Evolutionary conservation across 139 green algal genomes (phyloP).

Genomic region (Tetraselmis chui): DNA sequence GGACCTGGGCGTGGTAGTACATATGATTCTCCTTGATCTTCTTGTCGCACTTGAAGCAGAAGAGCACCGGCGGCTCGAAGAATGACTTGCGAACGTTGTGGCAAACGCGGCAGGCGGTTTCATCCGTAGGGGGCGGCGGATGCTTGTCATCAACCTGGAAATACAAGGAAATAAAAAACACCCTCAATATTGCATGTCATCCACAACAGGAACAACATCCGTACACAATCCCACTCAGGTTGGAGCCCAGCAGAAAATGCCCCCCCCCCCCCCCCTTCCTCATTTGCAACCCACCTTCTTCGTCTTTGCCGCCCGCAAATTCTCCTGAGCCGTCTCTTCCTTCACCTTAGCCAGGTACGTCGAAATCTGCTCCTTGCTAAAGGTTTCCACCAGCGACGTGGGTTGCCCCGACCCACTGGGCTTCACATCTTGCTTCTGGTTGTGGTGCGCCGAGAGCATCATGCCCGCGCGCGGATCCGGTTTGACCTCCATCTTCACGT

Average conservation of each 20-base stretch:
- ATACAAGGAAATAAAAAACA: too few relatives aligned
- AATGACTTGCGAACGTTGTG: not conserved
- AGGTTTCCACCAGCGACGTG: conserved; percentile 88
- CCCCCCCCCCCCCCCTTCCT: too few relatives aligned
- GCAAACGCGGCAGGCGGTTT: not conserved
- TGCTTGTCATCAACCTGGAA: not conserved
- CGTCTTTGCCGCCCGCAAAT: not conserved
- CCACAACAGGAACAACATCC: too few relatives aligned
- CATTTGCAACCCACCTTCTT: too few relatives aligned
- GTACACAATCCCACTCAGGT: too few relatives aligned
- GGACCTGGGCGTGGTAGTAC: conserved; percentile 37
- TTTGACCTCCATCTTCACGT: not conserved
- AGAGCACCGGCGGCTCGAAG: not conserved
- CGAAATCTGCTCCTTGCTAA: conserved; percentile 47
- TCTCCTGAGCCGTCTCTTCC: conserved; percentile 2
- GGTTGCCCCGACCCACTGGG: conserved; percentile 18
- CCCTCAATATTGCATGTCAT: too few relatives aligned
- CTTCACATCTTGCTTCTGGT: not conserved
- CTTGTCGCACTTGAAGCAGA: not conserved
- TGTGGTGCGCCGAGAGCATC: not conserved
- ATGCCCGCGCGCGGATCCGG: not conserved
- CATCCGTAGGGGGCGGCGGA: not conserved
- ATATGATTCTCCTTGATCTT: conserved; percentile 67
- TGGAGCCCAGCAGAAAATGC: too few relatives aligned
- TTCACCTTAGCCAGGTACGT: conserved; percentile 4